Conservation (phyloP, 805 yeast genomes). For the Candida cerambycidarum region DNA sequence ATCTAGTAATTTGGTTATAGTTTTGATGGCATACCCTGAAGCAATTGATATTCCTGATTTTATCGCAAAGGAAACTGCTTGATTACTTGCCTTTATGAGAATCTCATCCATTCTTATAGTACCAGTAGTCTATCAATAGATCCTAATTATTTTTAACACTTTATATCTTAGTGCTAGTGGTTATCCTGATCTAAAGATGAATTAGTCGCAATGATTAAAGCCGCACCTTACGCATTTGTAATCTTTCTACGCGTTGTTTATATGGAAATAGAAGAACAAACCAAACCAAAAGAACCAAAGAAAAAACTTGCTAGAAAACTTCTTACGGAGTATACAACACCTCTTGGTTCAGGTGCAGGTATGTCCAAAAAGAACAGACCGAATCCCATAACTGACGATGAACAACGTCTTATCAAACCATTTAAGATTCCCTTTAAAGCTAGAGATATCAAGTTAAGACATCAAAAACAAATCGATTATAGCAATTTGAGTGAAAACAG, state of each 20-base stretch:
- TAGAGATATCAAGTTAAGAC: conserved; percentile 26
- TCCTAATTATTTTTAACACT: too few relatives aligned
- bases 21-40: conserved; percentile 67
- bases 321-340: conserved; percentile 41
- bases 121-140: too few relatives aligned
- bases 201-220: too few relatives aligned
- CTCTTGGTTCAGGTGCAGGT: conserved; percentile 70
- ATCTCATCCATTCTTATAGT: conserved; percentile 46
- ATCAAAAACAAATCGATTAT: conserved; percentile 30
- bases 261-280: conserved; percentile 1
- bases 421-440: conserved; percentile 62
- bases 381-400: conserved; percentile 52
- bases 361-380: conserved; percentile 57
- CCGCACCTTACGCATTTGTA: conserved; percentile 4
- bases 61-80: conserved; percentile 78
- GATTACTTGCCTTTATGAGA: conserved; percentile 62
- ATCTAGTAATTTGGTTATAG: conserved; percentile 56
- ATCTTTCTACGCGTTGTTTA: conserved; percentile 12
- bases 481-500: not conserved
- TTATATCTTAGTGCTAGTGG: too few relatives aligned
- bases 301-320: conserved; percentile 26
- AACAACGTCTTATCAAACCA: conserved; percentile 57
- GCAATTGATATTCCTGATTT: conserved; percentile 75
- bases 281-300: not conserved
- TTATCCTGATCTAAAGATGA: not conserved